Evolutionary conservation across 345 rosid species (phyloP), one percentile per base, ranked within the genome.

Genomic region (Brassica rapa): DNA sequence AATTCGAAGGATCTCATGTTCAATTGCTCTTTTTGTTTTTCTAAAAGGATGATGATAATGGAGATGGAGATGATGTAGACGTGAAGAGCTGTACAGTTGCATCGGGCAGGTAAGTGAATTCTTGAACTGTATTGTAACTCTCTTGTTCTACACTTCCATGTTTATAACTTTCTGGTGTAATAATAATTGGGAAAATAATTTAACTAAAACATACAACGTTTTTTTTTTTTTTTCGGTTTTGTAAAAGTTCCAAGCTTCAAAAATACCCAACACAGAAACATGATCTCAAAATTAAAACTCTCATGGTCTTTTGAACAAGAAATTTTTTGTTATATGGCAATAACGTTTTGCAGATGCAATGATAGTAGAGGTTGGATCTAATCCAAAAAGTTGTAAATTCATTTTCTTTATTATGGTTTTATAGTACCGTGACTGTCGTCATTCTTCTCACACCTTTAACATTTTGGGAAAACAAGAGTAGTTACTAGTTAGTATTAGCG

Each of bases 71-170:
- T n/a, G 83, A 71, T 79, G 87, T 35, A 33, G 81, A 80, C 66
- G 80, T 80, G 4, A 76, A 71, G 76, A 56, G 71, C 70, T 33
- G 78, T 75, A 75, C 60, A 72, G 87, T 81, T 85, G 86, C 83
- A 72, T 83, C 91, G 75, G 89, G 90, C 88, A 83, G 85, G 88
- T 86, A 71, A 78, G 60, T 66, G 19, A 49, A 49, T 49, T 49
- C 56, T 49, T n/a, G 7, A 49, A 49, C 56, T 49, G 19, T 49
- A n/a, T 39, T 49, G 72, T 68, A 6, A 25, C 8, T 67, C 21
- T 24, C 3, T 70, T 62, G 64, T 77, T 73, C 70, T 80, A 49
- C 79, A 76, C 41, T 37, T 46, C 16, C 16, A 46, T 46, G 73
- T 81, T 81, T 82, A 80, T 75, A 83, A 76, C 66, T 70, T 39